A percentile compares a stretch with the other conserved stretches of the same genome.
phyloP scores from a whole-genome alignment of 768 basidiomycete species.

The Russula compacta region DNA sequence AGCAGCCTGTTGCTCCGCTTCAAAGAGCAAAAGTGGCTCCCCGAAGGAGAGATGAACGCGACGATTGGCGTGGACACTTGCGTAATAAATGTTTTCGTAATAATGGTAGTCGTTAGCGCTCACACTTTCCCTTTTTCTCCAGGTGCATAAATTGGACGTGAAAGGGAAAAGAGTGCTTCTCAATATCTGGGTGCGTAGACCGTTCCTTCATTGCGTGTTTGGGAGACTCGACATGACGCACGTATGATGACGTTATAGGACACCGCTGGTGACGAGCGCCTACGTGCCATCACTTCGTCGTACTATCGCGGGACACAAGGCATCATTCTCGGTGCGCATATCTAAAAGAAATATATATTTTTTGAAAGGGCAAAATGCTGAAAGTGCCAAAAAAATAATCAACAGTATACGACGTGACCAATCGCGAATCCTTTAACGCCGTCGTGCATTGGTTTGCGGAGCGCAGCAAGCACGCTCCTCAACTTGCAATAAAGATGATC shows the following conservation, averaged over 20 bases:
- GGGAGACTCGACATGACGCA: no score
- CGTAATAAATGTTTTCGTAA: neutral
- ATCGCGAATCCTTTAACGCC: constrained; percentile 86
- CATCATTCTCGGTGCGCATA: constrained; percentile 54
- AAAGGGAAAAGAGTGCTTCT: constrained; percentile 82
- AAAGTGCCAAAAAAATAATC: no score
- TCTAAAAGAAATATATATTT: neutral
- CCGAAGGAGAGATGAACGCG: constrained; percentile 81
- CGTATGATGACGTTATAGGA: constrained; percentile 41
- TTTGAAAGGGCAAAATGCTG: neutral
- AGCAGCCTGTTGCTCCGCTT: constrained; percentile 88
- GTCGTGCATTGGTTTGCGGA: constrained; percentile 88
- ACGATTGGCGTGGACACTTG: constrained; percentile 83
- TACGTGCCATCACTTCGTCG: constrained; percentile 88
- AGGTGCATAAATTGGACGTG: constrained; percentile 86
- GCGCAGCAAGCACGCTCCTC: constrained; percentile 85
- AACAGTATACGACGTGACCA: constrained; percentile 93
- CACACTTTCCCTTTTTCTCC: no score
- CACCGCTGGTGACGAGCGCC: constrained; percentile 94
- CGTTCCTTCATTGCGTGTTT: neutral
- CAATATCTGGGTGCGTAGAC: constrained; percentile 80
- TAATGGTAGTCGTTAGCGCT: no score
- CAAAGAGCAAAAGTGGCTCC: constrained; percentile 94
- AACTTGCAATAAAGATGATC: constrained; percentile 87
- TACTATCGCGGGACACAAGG: constrained; percentile 91